Evolutionary conservation across 805 yeast genomes (phyloP), one percentile per base, ranked within the genome.

Genomic region (Myxozyma vanderwaltii): DNA sequence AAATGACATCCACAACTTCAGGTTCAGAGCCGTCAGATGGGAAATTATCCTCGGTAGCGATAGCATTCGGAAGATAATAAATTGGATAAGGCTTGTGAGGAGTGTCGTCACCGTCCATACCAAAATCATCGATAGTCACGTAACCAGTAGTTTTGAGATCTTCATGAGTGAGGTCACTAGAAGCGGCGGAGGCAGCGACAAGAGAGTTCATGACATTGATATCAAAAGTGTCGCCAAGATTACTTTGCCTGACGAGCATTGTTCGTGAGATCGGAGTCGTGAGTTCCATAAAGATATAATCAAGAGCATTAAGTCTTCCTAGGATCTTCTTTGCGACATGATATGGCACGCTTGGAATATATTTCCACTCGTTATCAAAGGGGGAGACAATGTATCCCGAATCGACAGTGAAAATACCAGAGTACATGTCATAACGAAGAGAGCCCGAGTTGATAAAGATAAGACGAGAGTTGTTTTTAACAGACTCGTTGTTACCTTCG

Each of bases 401-500:
- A 71, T 91, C 96, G 45, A 76, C 75, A 0, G 96, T 91, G 70
- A 86, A 91, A 1, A 86, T 85, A 0, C 97, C 98, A 69, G 85
- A 82, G 74, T 86, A 87, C 47, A 91, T 74, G 72, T 91, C 97
- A 69, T 89, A 92, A 54, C 97, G 80, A 2, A 91, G 81, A 3
- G 96, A 86, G 1, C 97, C 97, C 0, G 96, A 87, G 71, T 92
- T 92, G 60, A 89, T 82, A 46, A 88, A 74, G 26, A 90, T 80
- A 29, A 85, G 75, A 55, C 89, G 76, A 15, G 70, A 65, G 8
- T 61, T 58, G 72, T 69, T 67, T 62, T 70, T 74, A n/a, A 67
- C 54, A 59, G 67, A 55, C 17, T 65, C 59, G 33, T 64, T 59
- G 29, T 60, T 67, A 13, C 70, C 63, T 51, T 67, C 67, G 3